Percentiles rank a stretch among this genome's conserved stretches.
These are phyloP conservation scores for Pythium grandisporangium DNA, from an alignment of 352 stramenopile genomes.

Conservation along the genomic window DNA sequence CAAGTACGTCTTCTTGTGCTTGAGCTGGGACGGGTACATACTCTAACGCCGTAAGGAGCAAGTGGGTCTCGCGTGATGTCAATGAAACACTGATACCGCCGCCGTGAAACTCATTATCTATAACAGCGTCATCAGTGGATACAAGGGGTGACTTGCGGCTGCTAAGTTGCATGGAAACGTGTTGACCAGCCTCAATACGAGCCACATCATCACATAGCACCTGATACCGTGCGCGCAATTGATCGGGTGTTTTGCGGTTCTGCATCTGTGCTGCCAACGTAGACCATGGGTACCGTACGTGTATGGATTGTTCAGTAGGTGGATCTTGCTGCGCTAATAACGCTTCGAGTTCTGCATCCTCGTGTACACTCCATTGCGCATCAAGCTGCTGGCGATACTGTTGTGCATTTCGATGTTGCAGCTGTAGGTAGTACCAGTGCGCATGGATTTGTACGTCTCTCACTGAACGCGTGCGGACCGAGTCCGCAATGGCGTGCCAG, in stretches of 20 bases:
- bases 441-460: slow-evolving; percentile 19
- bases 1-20: slow-evolving; percentile 33
- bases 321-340: too few species aligned
- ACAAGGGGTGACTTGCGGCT: slow-evolving; percentile 8
- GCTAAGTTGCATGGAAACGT: slow-evolving; percentile 47
- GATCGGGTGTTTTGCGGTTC: slow-evolving; percentile 36
- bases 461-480: slow-evolving; percentile 38
- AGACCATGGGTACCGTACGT: slow-evolving; percentile 41
- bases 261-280: slow-evolving; percentile 39
- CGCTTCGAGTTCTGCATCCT: slow-evolving; percentile 60
- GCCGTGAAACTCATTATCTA: slow-evolving; percentile 10
- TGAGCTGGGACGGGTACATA: slow-evolving; percentile 36
- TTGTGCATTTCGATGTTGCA: slow-evolving; percentile 20
- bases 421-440: slow-evolving; percentile 22
- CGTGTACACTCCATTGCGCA: slow-evolving; percentile 41
- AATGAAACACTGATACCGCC: slow-evolving; percentile 52
- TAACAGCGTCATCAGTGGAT: slow-evolving; percentile 5
- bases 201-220: slow-evolving; percentile 72
- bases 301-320: slow-evolving; percentile 19
- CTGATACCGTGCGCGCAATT: slow-evolving; percentile 57
- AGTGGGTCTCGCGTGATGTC: slow-evolving; percentile 34
- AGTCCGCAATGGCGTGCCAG: slow-evolving; percentile 50
- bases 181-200: slow-evolving; percentile 54
- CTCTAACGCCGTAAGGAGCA: slow-evolving; percentile 36
- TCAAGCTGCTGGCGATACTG: slow-evolving; percentile 39